These are phyloP conservation scores for Prunus dulcis DNA, from an alignment of 306 rosid species.

Conservation along the genomic window DNA sequence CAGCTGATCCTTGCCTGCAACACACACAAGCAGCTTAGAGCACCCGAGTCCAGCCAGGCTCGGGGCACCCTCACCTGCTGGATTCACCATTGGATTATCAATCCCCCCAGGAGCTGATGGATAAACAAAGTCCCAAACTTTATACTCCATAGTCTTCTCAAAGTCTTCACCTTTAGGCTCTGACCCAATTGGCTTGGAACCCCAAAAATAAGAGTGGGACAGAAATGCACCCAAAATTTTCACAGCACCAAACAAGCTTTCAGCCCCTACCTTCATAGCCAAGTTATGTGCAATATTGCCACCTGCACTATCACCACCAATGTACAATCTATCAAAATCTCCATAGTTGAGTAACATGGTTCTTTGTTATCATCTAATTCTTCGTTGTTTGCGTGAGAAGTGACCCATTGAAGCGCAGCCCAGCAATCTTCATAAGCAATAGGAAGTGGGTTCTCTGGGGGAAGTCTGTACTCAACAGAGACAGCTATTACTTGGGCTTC, in stretches of 20 bases:
- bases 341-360: slow-evolving; percentile 38
- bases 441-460: slow-evolving; percentile 46
- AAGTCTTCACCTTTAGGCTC: background rate
- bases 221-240: slow-evolving; percentile 32
- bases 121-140: slow-evolving; percentile 30
- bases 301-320: slow-evolving; percentile 49
- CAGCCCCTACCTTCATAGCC: slow-evolving; percentile 37
- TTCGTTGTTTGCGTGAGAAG: slow-evolving; percentile 8
- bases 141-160: background rate
- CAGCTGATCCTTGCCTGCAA: slow-evolving; percentile 40
- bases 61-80: slow-evolving; percentile 34
- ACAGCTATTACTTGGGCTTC: slow-evolving; percentile 36
- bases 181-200: slow-evolving; percentile 38
- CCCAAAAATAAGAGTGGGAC: slow-evolving; percentile 27
- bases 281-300: slow-evolving; percentile 34
- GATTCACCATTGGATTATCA: slow-evolving; percentile 44
- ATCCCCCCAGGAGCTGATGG: slow-evolving; percentile 30
- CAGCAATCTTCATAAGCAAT: slow-evolving; percentile 46
- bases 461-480: slow-evolving; percentile 53
- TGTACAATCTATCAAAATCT: slow-evolving; percentile 26
- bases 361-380: background rate
- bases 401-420: slow-evolving; percentile 46
- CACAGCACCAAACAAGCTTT: slow-evolving; percentile 26
- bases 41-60: slow-evolving; percentile 32
- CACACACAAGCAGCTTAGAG: slow-evolving; percentile 32